These are phyloP conservation scores for Gymnopilus dilepis DNA, from an alignment of 768 basidiomycete species.

Conservation along the genomic window DNA sequence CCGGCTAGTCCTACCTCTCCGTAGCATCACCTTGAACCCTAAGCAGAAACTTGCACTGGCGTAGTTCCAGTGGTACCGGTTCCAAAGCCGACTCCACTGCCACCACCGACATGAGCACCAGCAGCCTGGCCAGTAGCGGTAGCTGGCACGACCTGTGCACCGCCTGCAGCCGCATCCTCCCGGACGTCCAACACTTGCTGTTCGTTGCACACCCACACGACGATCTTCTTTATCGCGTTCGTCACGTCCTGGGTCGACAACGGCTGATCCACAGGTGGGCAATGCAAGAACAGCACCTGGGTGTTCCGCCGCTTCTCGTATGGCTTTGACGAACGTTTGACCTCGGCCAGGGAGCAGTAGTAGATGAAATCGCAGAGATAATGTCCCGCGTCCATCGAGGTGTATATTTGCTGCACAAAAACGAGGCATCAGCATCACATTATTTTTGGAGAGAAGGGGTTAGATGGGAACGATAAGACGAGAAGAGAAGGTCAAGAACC, in stretches of 20 bases:
- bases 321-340: slow-evolving; percentile 52
- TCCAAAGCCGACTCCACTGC: not conserved
- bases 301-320: slow-evolving; percentile 46
- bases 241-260: slow-evolving; percentile 70
- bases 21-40: too few relatives aligned
- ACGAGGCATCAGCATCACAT: slow-evolving; percentile 3
- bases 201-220: slow-evolving; percentile 62
- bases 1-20: too few relatives aligned
- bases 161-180: slow-evolving; percentile 27
- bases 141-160: not conserved
- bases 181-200: slow-evolving; percentile 38
- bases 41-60: not conserved
- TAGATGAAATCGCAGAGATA: slow-evolving; percentile 80
- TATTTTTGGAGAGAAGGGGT: slow-evolving; percentile 1
- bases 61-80: not conserved
- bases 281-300: slow-evolving; percentile 73
- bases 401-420: slow-evolving; percentile 60
- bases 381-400: slow-evolving; percentile 78
- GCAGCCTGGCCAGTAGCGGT: not conserved
- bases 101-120: not conserved
- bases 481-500: not conserved
- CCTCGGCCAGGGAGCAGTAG: slow-evolving; percentile 77
- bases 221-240: slow-evolving; percentile 63
- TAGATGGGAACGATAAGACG: not conserved
- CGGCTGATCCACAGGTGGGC: slow-evolving; percentile 70